Evolutionary conservation across 768 basidiomycete genomes (phyloP).

Genomic region (Nidularia pulvinata): DNA sequence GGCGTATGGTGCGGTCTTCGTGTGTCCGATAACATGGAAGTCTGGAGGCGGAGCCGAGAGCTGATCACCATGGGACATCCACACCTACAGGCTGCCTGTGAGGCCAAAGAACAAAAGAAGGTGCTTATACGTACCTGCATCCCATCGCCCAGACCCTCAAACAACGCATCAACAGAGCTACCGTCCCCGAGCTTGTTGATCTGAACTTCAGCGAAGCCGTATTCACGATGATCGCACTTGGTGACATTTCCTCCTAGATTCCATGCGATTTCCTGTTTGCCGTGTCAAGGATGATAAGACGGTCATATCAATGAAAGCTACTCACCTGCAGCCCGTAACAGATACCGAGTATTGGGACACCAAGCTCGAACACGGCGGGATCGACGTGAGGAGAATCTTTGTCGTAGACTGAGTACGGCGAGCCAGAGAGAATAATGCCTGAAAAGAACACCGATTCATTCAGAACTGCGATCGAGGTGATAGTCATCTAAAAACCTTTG

Average conservation of each 20-base stretch:
- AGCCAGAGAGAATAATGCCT: slow-evolving; percentile 97
- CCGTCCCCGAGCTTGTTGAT: slow-evolving; percentile 62
- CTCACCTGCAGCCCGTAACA: slow-evolving; percentile 95
- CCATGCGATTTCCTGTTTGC: slow-evolving; percentile 87
- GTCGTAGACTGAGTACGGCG: slow-evolving; percentile 98
- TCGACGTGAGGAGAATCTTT: slow-evolving; percentile 92
- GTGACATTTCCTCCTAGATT: slow-evolving; percentile 82
- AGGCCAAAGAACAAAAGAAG: background rate
- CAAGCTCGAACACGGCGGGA: slow-evolving; percentile 84
- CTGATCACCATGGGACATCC: slow-evolving; percentile 99
- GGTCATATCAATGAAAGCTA: background rate
- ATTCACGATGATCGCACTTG: slow-evolving; percentile 91
- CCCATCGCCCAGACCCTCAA: slow-evolving; percentile 84
- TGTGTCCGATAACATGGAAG: slow-evolving; percentile 89
- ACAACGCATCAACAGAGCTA: slow-evolving; percentile 67
- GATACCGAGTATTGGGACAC: slow-evolving; percentile 93
- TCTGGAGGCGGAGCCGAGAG: slow-evolving; percentile 77
- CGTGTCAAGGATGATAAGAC: background rate
- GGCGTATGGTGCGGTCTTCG: slow-evolving; percentile 86
- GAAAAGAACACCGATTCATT: background rate
- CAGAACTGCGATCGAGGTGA: background rate
- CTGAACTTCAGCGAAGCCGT: slow-evolving; percentile 86
- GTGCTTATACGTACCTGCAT: slow-evolving; percentile 63
- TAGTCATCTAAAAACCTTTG: slow-evolving; percentile 57
- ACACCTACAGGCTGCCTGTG: slow-evolving; percentile 60